phyloP scores from a whole-genome alignment of 345 rosid species.

The Turritis glabra region DNA sequence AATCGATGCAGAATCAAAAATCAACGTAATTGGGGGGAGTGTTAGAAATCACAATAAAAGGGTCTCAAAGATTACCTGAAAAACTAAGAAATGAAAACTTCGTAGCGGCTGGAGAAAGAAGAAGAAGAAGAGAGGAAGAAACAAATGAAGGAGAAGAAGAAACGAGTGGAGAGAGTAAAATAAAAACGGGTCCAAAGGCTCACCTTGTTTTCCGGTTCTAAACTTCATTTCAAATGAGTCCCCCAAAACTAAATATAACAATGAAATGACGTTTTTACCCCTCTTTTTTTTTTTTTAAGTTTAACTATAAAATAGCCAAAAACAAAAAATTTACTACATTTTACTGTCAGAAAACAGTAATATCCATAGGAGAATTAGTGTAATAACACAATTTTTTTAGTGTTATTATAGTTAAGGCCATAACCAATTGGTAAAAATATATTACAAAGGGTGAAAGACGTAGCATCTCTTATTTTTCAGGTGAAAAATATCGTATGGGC shows the following conservation, averaged over 20 bases:
- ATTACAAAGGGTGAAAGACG: too few species aligned
- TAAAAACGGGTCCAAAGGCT: slow-evolving; percentile 37
- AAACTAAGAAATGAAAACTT: background rate
- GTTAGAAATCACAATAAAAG: background rate
- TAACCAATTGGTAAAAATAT: too few species aligned
- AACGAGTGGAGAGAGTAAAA: slow-evolving; percentile 9
- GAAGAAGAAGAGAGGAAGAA: background rate
- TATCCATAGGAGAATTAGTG: too few species aligned
- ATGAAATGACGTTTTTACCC: background rate
- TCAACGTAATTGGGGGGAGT: background rate
- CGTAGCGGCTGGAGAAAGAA: background rate
- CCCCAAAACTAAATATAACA: background rate
- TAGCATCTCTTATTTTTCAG: background rate
- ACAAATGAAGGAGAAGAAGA: background rate
- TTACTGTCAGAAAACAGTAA: too few species aligned
- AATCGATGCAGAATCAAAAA: background rate
- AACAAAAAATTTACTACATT: too few species aligned
- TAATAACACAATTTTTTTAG: too few species aligned
- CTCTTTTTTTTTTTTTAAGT: background rate
- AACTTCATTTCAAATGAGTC: background rate
- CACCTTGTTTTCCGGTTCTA: slow-evolving; percentile 29
- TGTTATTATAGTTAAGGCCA: too few species aligned
- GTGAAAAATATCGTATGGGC: background rate
- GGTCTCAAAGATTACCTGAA: background rate
- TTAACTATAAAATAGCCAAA: too few species aligned